Base-by-base conservation (phyloP, 2,329 filamentous ascomycete genomes). In the Cladobotryum protrusum region DNA sequence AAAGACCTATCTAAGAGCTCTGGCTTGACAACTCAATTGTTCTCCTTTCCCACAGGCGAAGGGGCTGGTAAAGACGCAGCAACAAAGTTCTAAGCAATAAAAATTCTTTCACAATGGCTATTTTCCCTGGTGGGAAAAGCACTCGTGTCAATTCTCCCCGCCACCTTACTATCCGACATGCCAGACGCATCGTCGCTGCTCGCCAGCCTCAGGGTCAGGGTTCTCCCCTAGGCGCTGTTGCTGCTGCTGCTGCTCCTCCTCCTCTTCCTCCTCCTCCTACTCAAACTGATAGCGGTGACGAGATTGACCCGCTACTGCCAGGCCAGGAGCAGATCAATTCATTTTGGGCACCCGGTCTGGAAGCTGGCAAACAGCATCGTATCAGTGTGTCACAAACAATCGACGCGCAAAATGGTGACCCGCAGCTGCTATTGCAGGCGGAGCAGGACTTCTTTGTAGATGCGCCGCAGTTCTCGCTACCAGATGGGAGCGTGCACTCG, bases 391-490 rank as follows among this genome's bases (percentile, higher is more conserved):
- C 14, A 1, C 54, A 59, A 20, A 49, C 2, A 4, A 44, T 59
- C n/a, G 7, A 39, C 6, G 49, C 46, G 7, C 24, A 29, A 29
- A 29, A 29, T 8, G 41, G 0, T 5, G 13, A 52, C 18, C 5
- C 37, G 14, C 14, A 18, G 1, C 46, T 55, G 1, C 4, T 15
- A 0, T 18, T 57, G 13, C 20, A 19, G 6, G 42, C 49, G 3
- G 42, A 54, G 47, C 60, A 65, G 37, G 36, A 45, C 5, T 73
- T 74, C 52, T 56, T 55, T 1, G 70, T 72, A 9, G 58, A 65
- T 3, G 66, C 64, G 1, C 70, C 69, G 1, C 63, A 62, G 18
- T 72, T 68, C 49, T 52, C 55, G 0, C 52, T 74, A 1, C 65
- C 64, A 0, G 59, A 61, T 1, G 62, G 60, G 0, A 48, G 45